phyloP scores from a whole-genome alignment of 305 asterid species.

The Fraxinus velutina region DNA sequence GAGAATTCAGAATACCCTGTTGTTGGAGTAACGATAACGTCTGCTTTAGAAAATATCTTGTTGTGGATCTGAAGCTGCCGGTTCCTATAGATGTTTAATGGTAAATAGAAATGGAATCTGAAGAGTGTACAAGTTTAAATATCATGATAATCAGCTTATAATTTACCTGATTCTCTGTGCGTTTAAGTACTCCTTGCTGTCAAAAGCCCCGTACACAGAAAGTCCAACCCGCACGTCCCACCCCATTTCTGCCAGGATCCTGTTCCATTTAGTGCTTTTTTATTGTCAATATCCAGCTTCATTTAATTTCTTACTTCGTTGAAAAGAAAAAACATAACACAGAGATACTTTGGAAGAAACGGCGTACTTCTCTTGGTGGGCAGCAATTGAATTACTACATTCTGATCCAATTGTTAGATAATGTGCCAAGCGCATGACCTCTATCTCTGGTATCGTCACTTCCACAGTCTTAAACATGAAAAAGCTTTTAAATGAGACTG shows the following conservation, averaged over 20 bases:
- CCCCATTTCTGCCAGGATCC: slow-evolving; percentile 57
- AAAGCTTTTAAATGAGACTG: background rate
- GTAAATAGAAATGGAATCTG: background rate
- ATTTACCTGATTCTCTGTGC: slow-evolving; percentile 72
- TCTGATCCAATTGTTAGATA: slow-evolving; percentile 79
- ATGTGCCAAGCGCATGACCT: slow-evolving; percentile 88
- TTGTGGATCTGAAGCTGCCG: slow-evolving; percentile 67
- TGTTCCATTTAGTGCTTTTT: slow-evolving; percentile 23
- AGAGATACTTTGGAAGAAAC: background rate
- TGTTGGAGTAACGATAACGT: slow-evolving; percentile 86
- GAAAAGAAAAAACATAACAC: background rate
- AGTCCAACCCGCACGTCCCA: slow-evolving; percentile 88
- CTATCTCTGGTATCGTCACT: slow-evolving; percentile 79
- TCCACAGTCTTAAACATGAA: slow-evolving; percentile 47
- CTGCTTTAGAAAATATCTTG: slow-evolving; percentile 63
- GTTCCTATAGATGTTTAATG: slow-evolving; percentile 34
- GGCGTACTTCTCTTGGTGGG: slow-evolving; percentile 43
- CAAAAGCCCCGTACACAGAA: slow-evolving; percentile 60
- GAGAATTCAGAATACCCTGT: slow-evolving; percentile 57
- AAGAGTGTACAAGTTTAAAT: background rate
- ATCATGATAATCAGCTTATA: background rate
- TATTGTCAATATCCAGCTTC: background rate
- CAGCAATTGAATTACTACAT: slow-evolving; percentile 51
- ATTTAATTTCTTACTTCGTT: background rate
- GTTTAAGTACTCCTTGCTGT: slow-evolving; percentile 75